Evolutionary conservation across 1,139 yeast species (phyloP), one percentile per base, ranked within the genome.

Genomic region (Arxiozyma heterogenica): DNA sequence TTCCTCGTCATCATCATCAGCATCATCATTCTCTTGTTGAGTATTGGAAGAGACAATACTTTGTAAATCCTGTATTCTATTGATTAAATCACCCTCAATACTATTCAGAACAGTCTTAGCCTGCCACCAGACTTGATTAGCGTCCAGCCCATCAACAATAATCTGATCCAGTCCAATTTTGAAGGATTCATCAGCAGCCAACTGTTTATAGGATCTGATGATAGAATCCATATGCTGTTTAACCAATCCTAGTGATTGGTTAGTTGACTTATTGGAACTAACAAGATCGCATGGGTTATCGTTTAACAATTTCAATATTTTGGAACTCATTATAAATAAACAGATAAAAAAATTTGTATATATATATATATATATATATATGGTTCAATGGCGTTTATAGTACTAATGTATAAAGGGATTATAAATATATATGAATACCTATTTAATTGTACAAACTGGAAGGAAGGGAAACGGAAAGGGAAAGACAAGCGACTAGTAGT

Each of bases 41-140:
- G 64, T 69, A 11, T 60, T 66, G 1, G 63, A 66, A n/a, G 59
- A 58, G 49, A 64, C 56, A 52, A 61, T 53, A 63, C 62, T 68
- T 68, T 72, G 74, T 53, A 78, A 64, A 18, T 67, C 71, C 1
- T 79, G 78, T 42, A 82, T 74, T 54, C 73, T 72, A 11, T 73
- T 76, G 61, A 83, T 63, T 53, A 86, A 72, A 54, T 75, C 75
- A 49, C 81, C 86, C 47, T 81, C 80, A 25, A 83, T 82, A 4
- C 83, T 83, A 55, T 86, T 93, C 48, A 89, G 75, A 34, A 93
- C 84, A 74, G 93, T 79, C 69, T 86, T 88, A 3, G 89, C 84
- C 69, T 93, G 98, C 53, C 95, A 95, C 88, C 91, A 93, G 0
- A 93, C 91, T 68, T 93, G 98, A 46, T 86, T 81, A 18, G 96